Base-by-base conservation (phyloP, 2,329 filamentous ascomycete species). In the Rutstroemia sydowiana region DNA sequence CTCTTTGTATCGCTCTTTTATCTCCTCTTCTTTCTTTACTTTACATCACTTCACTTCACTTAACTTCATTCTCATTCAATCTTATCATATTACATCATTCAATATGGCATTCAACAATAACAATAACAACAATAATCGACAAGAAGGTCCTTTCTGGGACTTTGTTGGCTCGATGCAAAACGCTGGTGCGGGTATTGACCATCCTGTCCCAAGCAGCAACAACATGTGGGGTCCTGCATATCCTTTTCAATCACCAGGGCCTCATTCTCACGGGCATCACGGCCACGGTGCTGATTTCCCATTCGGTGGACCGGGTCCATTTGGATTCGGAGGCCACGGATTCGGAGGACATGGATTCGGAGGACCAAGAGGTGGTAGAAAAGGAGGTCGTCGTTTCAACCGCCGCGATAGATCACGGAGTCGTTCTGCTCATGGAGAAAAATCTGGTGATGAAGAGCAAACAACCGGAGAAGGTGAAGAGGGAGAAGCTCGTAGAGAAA, bases 71-170 rank as follows among this genome's bases (percentile, higher is more conserved):
- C 3, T 28, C 13, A 18, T 6, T 34, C 30, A 40, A 11, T 23
- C 32, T 32, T n/a, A 18, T 41, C 31, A 49, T 18, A 48, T 53
- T 21, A 42, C 14, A 55, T 46, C 39, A 46, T 34, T 43, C 48
- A 60, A 44, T 36, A 65, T 64, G 61, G 59, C 61, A 56, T 63
- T 63, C 55, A 61, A 61, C 52, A 61, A 62, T 46, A n/a, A n/a
- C n/a, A n/a, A n/a, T n/a, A n/a, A n/a, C 59, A 61, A 52, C 57
- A 64, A 28, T 16, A 52, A 31, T 21, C 42, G 43, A 37, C 44
- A 52, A 40, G 30, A 40, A 47, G 18, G 44, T 18, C 42, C 62
- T 20, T 65, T 65, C 32, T 65, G 63, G 63, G 61, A 63, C 45
- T 65, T 61, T 39, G 46, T 61, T 36, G 55, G 57, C 58, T 51